Evolutionary conservation across 345 rosid genomes (phyloP).

Genomic region (Aquilaria sinensis): DNA sequence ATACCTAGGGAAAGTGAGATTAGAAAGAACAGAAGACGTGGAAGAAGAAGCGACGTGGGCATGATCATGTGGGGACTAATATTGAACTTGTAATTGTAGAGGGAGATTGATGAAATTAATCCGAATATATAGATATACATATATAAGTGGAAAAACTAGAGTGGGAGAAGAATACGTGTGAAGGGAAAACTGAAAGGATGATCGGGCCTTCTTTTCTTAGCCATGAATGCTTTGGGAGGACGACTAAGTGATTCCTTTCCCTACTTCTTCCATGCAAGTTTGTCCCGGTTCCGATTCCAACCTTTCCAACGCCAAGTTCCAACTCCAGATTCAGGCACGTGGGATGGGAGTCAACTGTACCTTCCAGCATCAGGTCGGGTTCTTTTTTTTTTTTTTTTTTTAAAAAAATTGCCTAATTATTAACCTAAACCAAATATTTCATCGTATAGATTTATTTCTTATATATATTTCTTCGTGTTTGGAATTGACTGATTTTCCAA

Average conservation of each 20-base stretch:
- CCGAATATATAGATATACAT: not conserved
- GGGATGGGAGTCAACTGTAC: no score
- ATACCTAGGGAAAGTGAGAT: slow-evolving; percentile 39
- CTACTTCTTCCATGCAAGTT: slow-evolving; percentile 27
- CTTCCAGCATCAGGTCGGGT: no score
- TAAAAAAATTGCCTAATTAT: no score
- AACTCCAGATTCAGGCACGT: no score
- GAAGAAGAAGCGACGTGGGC: slow-evolving; percentile 24
- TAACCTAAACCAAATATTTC: no score
- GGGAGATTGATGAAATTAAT: not conserved
- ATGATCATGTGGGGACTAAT: slow-evolving; percentile 9
- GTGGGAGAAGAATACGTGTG: slow-evolving; percentile 41
- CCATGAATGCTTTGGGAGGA: slow-evolving; percentile 11
- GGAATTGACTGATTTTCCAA: no score
- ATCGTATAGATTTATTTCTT: no score
- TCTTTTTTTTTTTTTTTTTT: no score
- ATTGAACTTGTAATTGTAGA: not conserved
- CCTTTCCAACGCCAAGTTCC: no score
- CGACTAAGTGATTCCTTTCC: slow-evolving; percentile 45
- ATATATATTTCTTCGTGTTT: no score
- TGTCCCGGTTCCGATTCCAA: slow-evolving; percentile 30
- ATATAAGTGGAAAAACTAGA: slow-evolving; percentile 17
- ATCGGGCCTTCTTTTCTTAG: not conserved
- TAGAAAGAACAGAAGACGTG: slow-evolving; percentile 24
- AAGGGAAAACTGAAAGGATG: slow-evolving; percentile 11